phyloP scores from a whole-genome alignment of 768 basidiomycete genomes.

The Daedaleopsis sinensis region DNA sequence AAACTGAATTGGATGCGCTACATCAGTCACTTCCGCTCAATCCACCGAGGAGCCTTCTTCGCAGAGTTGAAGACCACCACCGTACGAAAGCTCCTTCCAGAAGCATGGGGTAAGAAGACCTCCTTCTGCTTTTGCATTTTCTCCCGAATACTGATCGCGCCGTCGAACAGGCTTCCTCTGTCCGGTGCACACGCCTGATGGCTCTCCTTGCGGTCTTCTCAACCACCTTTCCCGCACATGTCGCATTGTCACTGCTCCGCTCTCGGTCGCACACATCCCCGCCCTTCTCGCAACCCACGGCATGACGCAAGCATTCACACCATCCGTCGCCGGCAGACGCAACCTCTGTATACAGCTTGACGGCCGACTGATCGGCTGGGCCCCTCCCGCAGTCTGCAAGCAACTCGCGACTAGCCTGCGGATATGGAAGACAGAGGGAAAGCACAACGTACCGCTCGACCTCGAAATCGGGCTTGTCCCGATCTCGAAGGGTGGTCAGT shows the following conservation, averaged over 20 bases:
- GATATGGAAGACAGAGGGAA: constrained; percentile 92
- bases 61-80: constrained; percentile 98
- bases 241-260: constrained; percentile 80
- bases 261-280: constrained; percentile 80
- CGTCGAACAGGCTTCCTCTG: constrained; percentile 81
- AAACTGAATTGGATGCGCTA: constrained; percentile 99
- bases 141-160: not conserved
- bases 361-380: constrained; percentile 94
- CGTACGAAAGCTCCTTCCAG: constrained; percentile 93
- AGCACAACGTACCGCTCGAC: constrained; percentile 83
- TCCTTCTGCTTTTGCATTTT: not conserved
- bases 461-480: constrained; percentile 94
- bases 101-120: constrained; percentile 87
- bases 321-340: constrained; percentile 77
- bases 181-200: constrained; percentile 98
- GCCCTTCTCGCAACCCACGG: constrained; percentile 82
- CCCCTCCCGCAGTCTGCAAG: constrained; percentile 68
- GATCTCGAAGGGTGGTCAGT: constrained; percentile 86
- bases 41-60: constrained; percentile 99
- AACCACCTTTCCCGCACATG: constrained; percentile 96
- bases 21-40: constrained; percentile 97
- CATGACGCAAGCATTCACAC: constrained; percentile 89
- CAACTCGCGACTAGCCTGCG: constrained; percentile 86
- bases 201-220: constrained; percentile 94
- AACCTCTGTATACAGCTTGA: constrained; percentile 94